Evolutionary conservation across 2,329 filamentous ascomycete species (phyloP).

Genomic region (Neospermospora avenae): DNA sequence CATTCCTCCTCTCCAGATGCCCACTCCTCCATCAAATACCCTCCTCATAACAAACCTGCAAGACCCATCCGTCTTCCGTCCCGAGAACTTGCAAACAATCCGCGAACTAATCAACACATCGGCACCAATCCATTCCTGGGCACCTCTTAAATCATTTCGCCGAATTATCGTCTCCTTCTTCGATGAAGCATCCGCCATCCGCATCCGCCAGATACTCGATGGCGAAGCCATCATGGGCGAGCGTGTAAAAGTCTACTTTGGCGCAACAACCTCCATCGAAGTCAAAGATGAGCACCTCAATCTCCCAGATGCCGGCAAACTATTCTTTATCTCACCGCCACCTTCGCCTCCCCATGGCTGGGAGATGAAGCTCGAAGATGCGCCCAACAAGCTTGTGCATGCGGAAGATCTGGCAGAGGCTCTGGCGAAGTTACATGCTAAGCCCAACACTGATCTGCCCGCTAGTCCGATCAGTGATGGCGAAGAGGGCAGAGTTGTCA

Average conservation of each 20-base stretch:
- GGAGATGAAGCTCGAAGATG: constrained; percentile 65
- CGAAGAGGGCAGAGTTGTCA: constrained; percentile 11
- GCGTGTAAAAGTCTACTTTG: constrained; percentile 66
- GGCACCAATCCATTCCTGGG: constrained; percentile 73
- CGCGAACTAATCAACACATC: constrained; percentile 66
- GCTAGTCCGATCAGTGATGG: constrained; percentile 42
- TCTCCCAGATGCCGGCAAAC: constrained; percentile 66
- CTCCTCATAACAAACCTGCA: constrained; percentile 80
- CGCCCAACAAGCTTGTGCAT: constrained; percentile 67
- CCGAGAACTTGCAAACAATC: constrained; percentile 71
- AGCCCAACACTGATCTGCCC: constrained; percentile 36
- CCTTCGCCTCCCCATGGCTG: constrained; percentile 66
- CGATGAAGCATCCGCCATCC: constrained; percentile 64
- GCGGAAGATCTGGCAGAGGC: constrained; percentile 67
- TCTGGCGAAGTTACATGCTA: constrained; percentile 57
- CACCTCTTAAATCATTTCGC: constrained; percentile 77
- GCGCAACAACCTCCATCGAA: constrained; percentile 57
- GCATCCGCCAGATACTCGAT: constrained; percentile 70
- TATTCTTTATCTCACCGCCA: constrained; percentile 71
- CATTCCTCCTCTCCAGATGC: constrained; percentile 65
- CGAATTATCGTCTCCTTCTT: constrained; percentile 79
- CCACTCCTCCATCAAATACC: constrained; percentile 77
- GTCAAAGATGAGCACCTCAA: constrained; percentile 55
- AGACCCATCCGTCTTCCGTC: constrained; percentile 68
- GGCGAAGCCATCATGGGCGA: constrained; percentile 70